Evolutionary conservation across 257 asterid species (phyloP), one percentile per base, ranked within the genome.

Genomic region (Gentiana macrophylla): DNA sequence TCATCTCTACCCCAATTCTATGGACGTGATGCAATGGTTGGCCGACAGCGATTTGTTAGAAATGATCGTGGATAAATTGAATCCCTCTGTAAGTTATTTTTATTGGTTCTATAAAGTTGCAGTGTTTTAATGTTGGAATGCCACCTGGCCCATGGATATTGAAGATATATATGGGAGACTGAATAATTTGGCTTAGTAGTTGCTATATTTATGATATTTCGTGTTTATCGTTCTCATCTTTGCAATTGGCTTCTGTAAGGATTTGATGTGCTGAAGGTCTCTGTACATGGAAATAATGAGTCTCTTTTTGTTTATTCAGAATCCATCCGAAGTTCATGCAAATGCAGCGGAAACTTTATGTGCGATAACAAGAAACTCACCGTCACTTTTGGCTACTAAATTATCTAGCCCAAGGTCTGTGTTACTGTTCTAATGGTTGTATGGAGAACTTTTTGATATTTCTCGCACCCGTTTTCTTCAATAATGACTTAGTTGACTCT

Each of bases 11-110:
- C 88, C 93, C 49, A 86, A 74, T 65, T 78, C 93, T 11, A 55
- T 77, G 76, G 95, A 92, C 62, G 89, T 88, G 66, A 83, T 86
- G 91, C 95, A 83, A 75, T 92, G 97, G 97, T 79, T 92, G 84
- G 90, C 94, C 67, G 91, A 82, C 55, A 88, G 94, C 78, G 77
- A 76, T 70, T 79, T 92, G 77, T 67, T 92, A 70, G 99, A 92
- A 79, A 88, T 92, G 99, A 88, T 88, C 53, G 99, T 84, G 53
- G 95, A 92, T 70, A 92, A 92, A 74, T 80, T 92, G 71, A 80
- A 72, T 68, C 63, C 83, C 53, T 68, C 77, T 36, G 99, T 92
- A 80, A 77, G 97, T 54, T 34, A 49, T 33, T 15, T 13, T 35
- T 3, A 37, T 1, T 24, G 4, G 52, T 41, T 41, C 46, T 2